Evolutionary conservation across 345 rosid species (phyloP), one percentile per base, ranked within the genome.

Genomic region (Moricandia moricandioides): DNA sequence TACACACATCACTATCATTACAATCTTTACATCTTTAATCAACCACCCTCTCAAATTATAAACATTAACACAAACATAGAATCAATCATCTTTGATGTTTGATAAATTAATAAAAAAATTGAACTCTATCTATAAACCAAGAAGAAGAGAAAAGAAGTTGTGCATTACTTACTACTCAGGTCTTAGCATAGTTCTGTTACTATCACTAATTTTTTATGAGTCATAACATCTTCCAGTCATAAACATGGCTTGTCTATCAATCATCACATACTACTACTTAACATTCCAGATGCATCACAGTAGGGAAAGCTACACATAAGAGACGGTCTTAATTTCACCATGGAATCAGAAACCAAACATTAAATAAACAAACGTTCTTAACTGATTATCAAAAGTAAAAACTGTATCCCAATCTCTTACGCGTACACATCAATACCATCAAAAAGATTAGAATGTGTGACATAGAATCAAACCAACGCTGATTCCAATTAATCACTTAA

Each of bases 221-320:
- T 21, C 2, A 14, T 52, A 43, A 43, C 33, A 6, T 43, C 8
- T 45, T 61, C 8, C n/a, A 40, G 14, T 40, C 5, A 40, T 12
- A 35, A 11, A 11, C 14, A 10, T 40, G 49, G 49, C 13, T 1
- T 29, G 43, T 67, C 70, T 11, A 16, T 2, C 72, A 63, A 65
- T 10, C 72, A 66, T 11, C 72, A 66, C 51, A 74, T 8, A n/a
- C 17, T 33, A 67, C 8, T 47, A 67, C 60, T 56, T 65, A 37
- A 39, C 45, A 67, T 14, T 30, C 49, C 64, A 55, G 57, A 64
- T 54, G 47, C 65, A 73, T 39, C 33, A 52, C 12, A 72, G 16
- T 18, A 35, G 29, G 11, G 33, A 8, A 5, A 18, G 7, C 45
- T 59, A 33, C 39, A 37, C 35, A 14, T 31, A 52, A 16, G 10